These are phyloP conservation scores for Cladosporium sp. DNA, from an alignment of 2,329 filamentous ascomycete genomes.

Conservation along the genomic window DNA sequence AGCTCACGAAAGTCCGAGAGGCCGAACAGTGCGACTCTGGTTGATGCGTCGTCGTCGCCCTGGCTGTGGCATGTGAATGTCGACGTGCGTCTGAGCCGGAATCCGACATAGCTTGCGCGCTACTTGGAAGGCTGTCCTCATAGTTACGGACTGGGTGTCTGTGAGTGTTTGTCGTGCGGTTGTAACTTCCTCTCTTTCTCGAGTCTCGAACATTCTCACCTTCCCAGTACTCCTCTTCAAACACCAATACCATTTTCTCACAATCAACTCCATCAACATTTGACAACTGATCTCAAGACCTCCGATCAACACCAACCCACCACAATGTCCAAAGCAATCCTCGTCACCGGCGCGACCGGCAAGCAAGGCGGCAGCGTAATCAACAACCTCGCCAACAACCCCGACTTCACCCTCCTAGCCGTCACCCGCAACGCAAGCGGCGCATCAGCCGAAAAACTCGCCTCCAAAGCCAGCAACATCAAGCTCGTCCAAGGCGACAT, in stretches of 20 bases:
- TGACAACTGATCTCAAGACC: not conserved
- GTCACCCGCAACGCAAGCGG: slow-evolving; percentile 51
- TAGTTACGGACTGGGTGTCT: not conserved
- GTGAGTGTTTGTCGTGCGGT: slow-evolving; percentile 8
- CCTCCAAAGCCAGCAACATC: slow-evolving; percentile 42
- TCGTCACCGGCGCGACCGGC: slow-evolving; percentile 44
- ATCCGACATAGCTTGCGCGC: not conserved
- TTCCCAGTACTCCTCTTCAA: not conserved
- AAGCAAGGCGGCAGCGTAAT: slow-evolving; percentile 44
- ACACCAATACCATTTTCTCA: not conserved
- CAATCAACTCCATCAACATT: too few relatives aligned
- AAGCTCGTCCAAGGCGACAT: slow-evolving; percentile 53
- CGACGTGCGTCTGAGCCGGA: not conserved
- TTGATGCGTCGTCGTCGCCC: not conserved
- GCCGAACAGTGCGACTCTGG: not conserved
- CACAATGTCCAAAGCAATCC: slow-evolving; percentile 35
- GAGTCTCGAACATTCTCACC: not conserved
- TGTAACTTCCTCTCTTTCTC: not conserved
- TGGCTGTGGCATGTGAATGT: not conserved
- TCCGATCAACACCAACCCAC: not conserved
- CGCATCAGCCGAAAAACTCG: slow-evolving; percentile 44
- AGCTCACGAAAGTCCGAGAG: slow-evolving; percentile 6
- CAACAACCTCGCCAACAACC: slow-evolving; percentile 32
- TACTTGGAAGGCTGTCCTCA: not conserved
- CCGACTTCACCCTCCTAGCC: slow-evolving; percentile 49